Percentiles rank a stretch among this genome's conserved stretches.
Evolutionary conservation across 1,284 basidiomycete genomes (phyloP).

Genomic region (Ceratobasidium sp.): DNA sequence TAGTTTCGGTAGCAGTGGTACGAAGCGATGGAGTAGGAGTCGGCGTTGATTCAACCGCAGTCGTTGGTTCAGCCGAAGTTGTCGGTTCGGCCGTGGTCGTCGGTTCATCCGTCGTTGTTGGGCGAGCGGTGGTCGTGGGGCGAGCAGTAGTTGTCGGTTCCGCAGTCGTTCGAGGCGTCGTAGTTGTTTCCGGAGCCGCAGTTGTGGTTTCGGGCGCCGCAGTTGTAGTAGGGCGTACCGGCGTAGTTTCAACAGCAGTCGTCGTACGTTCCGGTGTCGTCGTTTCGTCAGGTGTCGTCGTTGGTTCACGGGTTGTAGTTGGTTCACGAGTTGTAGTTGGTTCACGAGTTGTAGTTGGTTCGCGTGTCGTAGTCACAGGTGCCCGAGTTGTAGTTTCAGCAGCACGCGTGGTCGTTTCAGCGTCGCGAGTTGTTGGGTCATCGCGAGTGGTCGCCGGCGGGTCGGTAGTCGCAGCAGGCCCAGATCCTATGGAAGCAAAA

Average conservation of each 20-base stretch:
- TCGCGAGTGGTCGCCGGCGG: slow-evolving; percentile 8
- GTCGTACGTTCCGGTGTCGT: slow-evolving; percentile 7
- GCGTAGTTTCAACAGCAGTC: slow-evolving; percentile 13
- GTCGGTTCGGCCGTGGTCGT: slow-evolving; percentile 41
- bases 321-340: slow-evolving; percentile 13
- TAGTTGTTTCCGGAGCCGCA: slow-evolving; percentile 38
- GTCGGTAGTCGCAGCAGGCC: slow-evolving; percentile 27
- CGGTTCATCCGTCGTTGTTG: slow-evolving; percentile 44
- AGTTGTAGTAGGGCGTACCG: slow-evolving; percentile 24
- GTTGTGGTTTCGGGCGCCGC: slow-evolving; percentile 21
- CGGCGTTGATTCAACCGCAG: slow-evolving; percentile 23
- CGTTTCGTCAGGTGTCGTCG: slow-evolving; percentile 15
- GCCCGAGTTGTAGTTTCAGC: slow-evolving; percentile 4
- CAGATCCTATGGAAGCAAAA: slow-evolving; percentile 18
- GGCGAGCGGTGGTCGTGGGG: slow-evolving; percentile 44
- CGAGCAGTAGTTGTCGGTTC: slow-evolving; percentile 25
- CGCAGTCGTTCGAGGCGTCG: slow-evolving; percentile 11
- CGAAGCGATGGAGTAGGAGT: too few species aligned
- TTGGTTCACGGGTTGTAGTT: slow-evolving; percentile 17
- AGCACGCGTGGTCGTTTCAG: slow-evolving; percentile 21
- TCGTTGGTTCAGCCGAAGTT: slow-evolving; percentile 42
- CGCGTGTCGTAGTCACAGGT: background rate
- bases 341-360: slow-evolving; percentile 17
- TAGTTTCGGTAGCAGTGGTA: background rate
- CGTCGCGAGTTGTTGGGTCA: slow-evolving; percentile 5